A percentile compares a stretch with the other conserved stretches of the same genome.
Evolutionary conservation across 805 yeast genomes (phyloP).

Genomic region (Ogataea zsoltii): DNA sequence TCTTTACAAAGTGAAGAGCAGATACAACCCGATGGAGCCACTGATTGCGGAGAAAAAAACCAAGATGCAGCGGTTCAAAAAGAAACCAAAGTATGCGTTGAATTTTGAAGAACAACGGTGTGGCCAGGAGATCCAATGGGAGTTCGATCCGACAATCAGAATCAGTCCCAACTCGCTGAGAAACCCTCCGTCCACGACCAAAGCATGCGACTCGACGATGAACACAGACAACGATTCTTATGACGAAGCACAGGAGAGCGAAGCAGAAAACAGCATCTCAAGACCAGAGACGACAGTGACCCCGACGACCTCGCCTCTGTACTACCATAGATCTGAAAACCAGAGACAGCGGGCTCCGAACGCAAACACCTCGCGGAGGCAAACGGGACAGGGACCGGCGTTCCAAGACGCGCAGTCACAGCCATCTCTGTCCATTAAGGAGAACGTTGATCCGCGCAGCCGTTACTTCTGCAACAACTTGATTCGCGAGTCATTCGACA

Average conservation of each 20-base stretch:
- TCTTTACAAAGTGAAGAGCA: constrained; percentile 39
- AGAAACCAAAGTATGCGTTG: constrained; percentile 41
- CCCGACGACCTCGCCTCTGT: constrained; percentile 21
- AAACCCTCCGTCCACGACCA: not conserved
- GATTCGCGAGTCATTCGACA: constrained; percentile 18
- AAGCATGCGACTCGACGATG: constrained; percentile 1
- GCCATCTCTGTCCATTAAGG: constrained; percentile 11
- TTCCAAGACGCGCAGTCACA: constrained; percentile 1
- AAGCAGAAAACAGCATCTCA: constrained; percentile 14
- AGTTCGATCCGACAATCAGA: constrained; percentile 20
- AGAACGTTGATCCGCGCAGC: constrained; percentile 19
- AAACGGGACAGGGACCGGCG: not conserved
- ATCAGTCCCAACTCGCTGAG: constrained; percentile 2
- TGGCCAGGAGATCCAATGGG: constrained; percentile 32
- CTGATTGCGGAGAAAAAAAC: constrained; percentile 38
- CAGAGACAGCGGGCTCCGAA: constrained; percentile 5
- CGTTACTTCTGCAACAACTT: constrained; percentile 17
- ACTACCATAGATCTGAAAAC: constrained; percentile 15
- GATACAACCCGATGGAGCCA: constrained; percentile 26
- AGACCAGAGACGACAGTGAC: constrained; percentile 19
- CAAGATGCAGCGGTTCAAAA: constrained; percentile 35
- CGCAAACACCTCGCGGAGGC: constrained; percentile 1
- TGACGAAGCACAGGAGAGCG: constrained; percentile 16
- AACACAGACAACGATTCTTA: constrained; percentile 9
- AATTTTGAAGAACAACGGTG: constrained; percentile 21